Base-by-base conservation (phyloP, 2,329 filamentous ascomycete species). In the Dryadomyces quercivorus region DNA sequence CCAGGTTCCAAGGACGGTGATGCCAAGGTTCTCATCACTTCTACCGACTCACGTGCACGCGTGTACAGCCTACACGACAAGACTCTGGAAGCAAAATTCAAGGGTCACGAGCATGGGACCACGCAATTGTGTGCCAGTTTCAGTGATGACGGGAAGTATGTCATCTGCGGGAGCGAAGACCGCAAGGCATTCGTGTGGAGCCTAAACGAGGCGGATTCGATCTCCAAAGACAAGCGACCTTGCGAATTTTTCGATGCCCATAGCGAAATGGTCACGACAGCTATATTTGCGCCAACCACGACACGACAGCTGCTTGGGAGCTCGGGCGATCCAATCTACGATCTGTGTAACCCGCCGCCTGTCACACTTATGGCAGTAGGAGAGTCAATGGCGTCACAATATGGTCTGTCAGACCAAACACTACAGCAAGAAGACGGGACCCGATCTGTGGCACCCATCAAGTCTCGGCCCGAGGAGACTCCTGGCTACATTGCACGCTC, bases 81-180 rank as follows among this genome's bases (percentile, higher is more conserved):
- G 66, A 82, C 78, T 49, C 71, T 97, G 8, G 90, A 95, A 62
- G 80, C 86, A 63, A 98, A 97, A 66, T 88, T 95, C 59, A 87
- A 89, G 59, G 93, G 92, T 1, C 87, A 95, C 63, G 87, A 93
- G 64, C 97, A 97, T 65, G 80, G 83, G 20, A 89, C 82, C 63
- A 94, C 87, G 62, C 93, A 97, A 65, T 95, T 98, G 46, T 84
- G 87, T 56, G 93, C 92, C 1, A 82, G 80, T 1, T 92, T 97
- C 63, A 93, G 87, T 61, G 89, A 95, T 61, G 88, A 95, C 64
- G 87, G 82, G 4, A 80, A 80, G 48, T 91, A 94, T 66, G 80
- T 98, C 55, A 88, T 95, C 15, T 95, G 89, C 63, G 93, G 93
- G 15, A 96, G 90, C 66, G 93, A 98, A 64, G 91, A 97, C 65